Evolutionary conservation across 305 asterid species (phyloP).

Genomic region (Salvia sclarea): DNA sequence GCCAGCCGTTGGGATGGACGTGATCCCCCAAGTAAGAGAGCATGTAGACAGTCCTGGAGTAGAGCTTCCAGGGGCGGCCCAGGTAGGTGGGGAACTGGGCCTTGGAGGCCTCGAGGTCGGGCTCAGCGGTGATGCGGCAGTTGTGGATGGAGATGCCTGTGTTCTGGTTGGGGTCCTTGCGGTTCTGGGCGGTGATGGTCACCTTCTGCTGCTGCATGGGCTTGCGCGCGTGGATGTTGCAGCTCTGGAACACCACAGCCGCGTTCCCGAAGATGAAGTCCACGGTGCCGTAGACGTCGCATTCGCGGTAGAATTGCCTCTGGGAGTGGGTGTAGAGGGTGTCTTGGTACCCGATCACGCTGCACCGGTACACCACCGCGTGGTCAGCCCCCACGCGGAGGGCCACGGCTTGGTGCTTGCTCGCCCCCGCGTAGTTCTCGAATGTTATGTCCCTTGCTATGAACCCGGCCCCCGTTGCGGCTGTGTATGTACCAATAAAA

Average conservation of each 20-base stretch:
- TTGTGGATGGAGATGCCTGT: constrained; percentile 54
- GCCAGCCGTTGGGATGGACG: constrained; percentile 45
- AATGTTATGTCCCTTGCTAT: constrained; percentile 60
- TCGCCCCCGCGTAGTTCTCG: constrained; percentile 54
- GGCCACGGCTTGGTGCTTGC: constrained; percentile 58
- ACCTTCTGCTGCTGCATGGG: constrained; percentile 42
- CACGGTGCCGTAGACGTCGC: constrained; percentile 50
- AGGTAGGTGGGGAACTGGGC: constrained; percentile 40
- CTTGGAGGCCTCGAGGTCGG: constrained; percentile 39
- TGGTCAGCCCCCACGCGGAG: constrained; percentile 51
- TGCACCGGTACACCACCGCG: constrained; percentile 47
- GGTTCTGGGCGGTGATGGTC: constrained; percentile 53
- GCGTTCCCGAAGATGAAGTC: constrained; percentile 62
- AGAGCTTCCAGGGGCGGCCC: constrained; percentile 57
- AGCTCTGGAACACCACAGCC: constrained; percentile 48
- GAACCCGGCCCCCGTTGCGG: constrained; percentile 59
- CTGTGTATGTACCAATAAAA: no score
- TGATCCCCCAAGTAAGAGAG: constrained; percentile 42
- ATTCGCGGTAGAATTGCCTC: constrained; percentile 51
- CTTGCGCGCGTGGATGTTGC: constrained; percentile 42
- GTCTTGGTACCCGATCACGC: constrained; percentile 48
- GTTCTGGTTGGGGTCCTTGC: constrained; percentile 43
- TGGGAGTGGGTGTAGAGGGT: constrained; percentile 46
- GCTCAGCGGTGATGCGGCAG: constrained; percentile 41
- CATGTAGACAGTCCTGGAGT: constrained; percentile 51